Conservation (phyloP, 176 grass and related monocot genomes). For the Bolboschoenus planiculmis region DNA sequence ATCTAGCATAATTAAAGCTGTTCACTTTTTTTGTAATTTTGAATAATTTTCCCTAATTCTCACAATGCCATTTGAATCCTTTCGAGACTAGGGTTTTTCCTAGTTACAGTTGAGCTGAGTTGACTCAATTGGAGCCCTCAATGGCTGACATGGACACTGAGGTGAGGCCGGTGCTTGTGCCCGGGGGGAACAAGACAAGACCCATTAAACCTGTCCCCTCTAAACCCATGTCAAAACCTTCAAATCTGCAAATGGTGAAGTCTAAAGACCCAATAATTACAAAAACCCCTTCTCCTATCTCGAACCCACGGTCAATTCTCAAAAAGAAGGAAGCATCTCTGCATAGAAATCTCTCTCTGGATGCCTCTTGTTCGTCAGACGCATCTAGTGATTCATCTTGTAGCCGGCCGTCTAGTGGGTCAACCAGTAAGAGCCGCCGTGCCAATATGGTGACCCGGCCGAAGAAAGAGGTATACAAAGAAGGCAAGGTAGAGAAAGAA, state of each 20-base stretch:
- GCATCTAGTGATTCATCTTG: constrained; percentile 76
- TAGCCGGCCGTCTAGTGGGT: constrained; percentile 80
- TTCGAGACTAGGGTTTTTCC: constrained; percentile 1
- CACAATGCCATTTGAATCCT: background rate
- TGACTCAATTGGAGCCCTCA: background rate
- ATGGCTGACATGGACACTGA: constrained; percentile 17
- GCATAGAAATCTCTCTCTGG: constrained; percentile 39
- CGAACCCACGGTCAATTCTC: background rate
- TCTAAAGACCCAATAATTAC: background rate
- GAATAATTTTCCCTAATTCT: background rate
- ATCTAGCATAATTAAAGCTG: background rate
- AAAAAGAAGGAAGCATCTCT: constrained; percentile 16
- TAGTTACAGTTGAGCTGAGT: background rate
- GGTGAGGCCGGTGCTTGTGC: constrained; percentile 19
- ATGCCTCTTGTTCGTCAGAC: constrained; percentile 81
- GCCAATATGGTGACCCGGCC: background rate
- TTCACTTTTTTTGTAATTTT: background rate
- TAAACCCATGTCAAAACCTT: constrained; percentile 18
- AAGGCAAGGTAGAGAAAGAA: constrained; percentile 7
- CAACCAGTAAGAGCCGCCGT: constrained; percentile 71
- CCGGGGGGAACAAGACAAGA: constrained; percentile 12
- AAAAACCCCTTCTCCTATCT: background rate
- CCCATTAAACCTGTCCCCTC: background rate
- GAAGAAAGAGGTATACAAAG: constrained; percentile 13
- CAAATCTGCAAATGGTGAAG: constrained; percentile 5